A percentile compares a stretch with the other conserved stretches of the same genome.
Conservation (phyloP, 2,329 filamentous ascomycete genomes). For the Dothistroma pini region DNA sequence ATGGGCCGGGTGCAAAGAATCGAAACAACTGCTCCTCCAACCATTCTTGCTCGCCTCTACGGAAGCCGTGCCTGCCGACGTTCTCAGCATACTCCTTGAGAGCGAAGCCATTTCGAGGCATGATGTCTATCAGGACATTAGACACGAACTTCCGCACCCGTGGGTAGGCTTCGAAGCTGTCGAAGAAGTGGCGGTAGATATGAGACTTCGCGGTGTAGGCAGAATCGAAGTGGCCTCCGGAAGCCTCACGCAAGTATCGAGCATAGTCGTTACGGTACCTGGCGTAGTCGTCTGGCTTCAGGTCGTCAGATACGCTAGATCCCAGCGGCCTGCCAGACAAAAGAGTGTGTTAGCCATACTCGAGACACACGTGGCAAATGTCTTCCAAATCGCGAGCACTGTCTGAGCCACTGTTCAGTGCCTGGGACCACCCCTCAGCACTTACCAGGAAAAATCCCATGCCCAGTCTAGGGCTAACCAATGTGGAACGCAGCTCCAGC, state of each 20-base stretch:
- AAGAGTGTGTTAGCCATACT: too few relatives aligned
- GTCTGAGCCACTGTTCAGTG: too few relatives aligned
- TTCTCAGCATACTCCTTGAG: conserved; percentile 8
- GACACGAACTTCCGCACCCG: conserved; percentile 15
- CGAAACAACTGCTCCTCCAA: conserved; percentile 10
- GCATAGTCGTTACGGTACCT: conserved; percentile 18
- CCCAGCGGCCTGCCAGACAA: conserved; percentile 2
- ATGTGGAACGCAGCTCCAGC: conserved; percentile 17
- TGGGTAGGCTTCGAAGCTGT: conserved; percentile 15
- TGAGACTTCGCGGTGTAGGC: conserved; percentile 20
- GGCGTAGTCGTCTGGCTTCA: conserved; percentile 15
- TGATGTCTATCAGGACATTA: conserved; percentile 17
- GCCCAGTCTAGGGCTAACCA: conserved; percentile 19
- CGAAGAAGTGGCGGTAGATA: conserved; percentile 15
- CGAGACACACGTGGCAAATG: too few relatives aligned
- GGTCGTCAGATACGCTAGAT: background rate
- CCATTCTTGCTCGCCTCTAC: conserved; percentile 14
- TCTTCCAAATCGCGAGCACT: too few relatives aligned
- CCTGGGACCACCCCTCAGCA: too few relatives aligned
- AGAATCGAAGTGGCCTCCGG: conserved; percentile 9
- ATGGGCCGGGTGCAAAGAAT: conserved; percentile 8
- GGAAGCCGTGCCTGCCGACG: conserved; percentile 13
- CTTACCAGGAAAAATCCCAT: conserved; percentile 10
- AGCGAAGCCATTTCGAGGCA: conserved; percentile 11
- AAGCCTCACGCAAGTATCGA: conserved; percentile 16